A percentile compares a stretch with the other conserved stretches of the same genome.
Conservation (phyloP, 2,329 filamentous ascomycete genomes). For the Scedosporium boydii region DNA sequence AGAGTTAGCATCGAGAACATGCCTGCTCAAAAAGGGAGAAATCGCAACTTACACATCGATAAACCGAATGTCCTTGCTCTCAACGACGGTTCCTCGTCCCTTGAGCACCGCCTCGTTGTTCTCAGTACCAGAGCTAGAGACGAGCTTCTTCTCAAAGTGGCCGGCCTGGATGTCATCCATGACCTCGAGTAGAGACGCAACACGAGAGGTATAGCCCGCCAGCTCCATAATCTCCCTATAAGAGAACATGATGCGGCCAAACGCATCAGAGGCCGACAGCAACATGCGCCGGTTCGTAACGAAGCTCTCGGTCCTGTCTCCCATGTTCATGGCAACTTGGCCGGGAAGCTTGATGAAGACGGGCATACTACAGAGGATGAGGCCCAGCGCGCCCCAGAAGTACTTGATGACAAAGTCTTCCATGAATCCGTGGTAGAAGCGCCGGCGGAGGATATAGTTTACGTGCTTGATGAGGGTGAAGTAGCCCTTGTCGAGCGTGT, state of each 20-base stretch:
- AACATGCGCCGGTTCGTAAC: slow-evolving; percentile 91
- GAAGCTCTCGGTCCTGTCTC: slow-evolving; percentile 66
- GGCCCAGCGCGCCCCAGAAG: slow-evolving; percentile 90
- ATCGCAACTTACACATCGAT: slow-evolving; percentile 54
- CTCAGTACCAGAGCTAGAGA: slow-evolving; percentile 75
- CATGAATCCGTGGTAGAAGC: slow-evolving; percentile 98
- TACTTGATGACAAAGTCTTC: slow-evolving; percentile 99
- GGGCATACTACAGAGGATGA: slow-evolving; percentile 86
- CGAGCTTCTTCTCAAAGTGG: slow-evolving; percentile 91
- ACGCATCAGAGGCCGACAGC: slow-evolving; percentile 87
- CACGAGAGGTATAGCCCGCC: slow-evolving; percentile 88
- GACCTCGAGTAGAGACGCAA: slow-evolving; percentile 80
- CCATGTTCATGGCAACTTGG: slow-evolving; percentile 54
- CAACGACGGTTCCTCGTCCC: slow-evolving; percentile 70
- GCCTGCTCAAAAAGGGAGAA: neutral
- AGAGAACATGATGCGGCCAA: slow-evolving; percentile 93
- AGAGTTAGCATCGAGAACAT: slow-evolving; percentile 7
- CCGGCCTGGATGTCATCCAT: slow-evolving; percentile 89
- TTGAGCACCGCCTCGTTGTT: slow-evolving; percentile 75
- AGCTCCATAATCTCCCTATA: slow-evolving; percentile 97
- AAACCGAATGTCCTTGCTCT: slow-evolving; percentile 79
- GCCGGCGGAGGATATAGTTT: slow-evolving; percentile 81
- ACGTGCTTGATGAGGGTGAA: slow-evolving; percentile 99
- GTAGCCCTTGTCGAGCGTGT: slow-evolving; percentile 94
- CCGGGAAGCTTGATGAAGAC: slow-evolving; percentile 92